Base-by-base conservation (phyloP, 2,329 filamentous ascomycete genomes). In the Colletotrichum liaoningense region DNA sequence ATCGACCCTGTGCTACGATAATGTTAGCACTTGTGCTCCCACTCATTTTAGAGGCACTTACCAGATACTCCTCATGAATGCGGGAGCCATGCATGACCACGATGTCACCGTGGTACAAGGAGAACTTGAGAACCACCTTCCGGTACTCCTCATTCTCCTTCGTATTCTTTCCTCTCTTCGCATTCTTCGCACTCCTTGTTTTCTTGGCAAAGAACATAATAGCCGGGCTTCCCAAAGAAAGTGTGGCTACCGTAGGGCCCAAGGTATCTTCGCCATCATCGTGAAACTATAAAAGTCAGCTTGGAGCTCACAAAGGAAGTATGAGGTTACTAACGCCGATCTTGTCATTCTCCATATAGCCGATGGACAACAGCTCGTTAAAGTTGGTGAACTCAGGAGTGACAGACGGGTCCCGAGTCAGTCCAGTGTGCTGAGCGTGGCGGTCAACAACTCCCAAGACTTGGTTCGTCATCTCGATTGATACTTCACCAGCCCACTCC, bases 181-280 rank as follows among this genome's bases (percentile, higher is more conserved):
- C 2, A 42, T 81, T 62, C 19, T 79, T 82, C 38, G 3, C 38
- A 16, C 81, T 62, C 19, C 79, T 82, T 7, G 77, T 76, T 80
- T 93, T 93, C 66, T 88, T 85, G 1, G 88, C 84, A 76, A 92
- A 86, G 3, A 80, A 80, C 91, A 93, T 93, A 0, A 81, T 82
- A 0, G 90, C 88, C 0, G 88, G 86, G 0, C 86, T 87, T 1
- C 91, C 91, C 0, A 93, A 83, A 1, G 89, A 91, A 7, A 91
- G 81, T 0, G 91, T 91, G 0, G 90, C 89, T 7, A 93, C 90
- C 0, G 88, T 90, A 0, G 90, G 89, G 0, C 91, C 91, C 0
- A 93, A 83, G 4, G 90, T 89, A 11, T 81, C 82, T 77, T 93
- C 92, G 5, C 92, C 92, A 75, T 93, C 92, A 70, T 93, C 91